phyloP scores from a whole-genome alignment of 83 land plant species.

The Thuja plicata region DNA sequence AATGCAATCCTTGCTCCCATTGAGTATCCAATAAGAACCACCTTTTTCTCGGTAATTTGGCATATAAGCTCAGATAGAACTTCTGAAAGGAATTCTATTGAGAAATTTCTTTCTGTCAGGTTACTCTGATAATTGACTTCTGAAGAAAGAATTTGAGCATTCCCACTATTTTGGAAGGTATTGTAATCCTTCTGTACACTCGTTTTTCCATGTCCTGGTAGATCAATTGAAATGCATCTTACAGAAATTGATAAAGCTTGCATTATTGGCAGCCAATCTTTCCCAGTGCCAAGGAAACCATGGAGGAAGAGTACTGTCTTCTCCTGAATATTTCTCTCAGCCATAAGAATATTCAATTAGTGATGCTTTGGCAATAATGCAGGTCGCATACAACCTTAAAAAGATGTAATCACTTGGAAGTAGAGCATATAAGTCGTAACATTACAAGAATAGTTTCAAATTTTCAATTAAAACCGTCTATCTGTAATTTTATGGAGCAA shows the following conservation, averaged over 20 bases:
- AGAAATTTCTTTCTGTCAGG: constrained; percentile 17
- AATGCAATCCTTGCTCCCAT: constrained; percentile 98
- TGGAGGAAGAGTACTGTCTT: constrained; percentile 71
- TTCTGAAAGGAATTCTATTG: constrained; percentile 62
- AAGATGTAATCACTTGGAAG: not conserved
- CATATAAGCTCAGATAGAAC: constrained; percentile 44
- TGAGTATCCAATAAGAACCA: constrained; percentile 86
- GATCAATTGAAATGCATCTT: constrained; percentile 82
- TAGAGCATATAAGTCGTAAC: not conserved
- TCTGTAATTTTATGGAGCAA: not conserved
- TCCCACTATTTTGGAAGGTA: constrained; percentile 9
- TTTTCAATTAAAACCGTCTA: not conserved
- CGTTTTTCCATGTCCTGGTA: constrained; percentile 93
- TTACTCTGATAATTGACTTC: constrained; percentile 6
- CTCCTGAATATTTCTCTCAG: constrained; percentile 35
- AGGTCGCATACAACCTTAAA: not conserved
- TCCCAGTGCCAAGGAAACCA: constrained; percentile 83
- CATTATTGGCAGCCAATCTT: constrained; percentile 89
- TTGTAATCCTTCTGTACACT: constrained; percentile 10
- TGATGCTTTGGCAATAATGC: not conserved
- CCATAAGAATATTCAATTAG: constrained; percentile 2
- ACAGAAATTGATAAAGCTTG: constrained; percentile 61
- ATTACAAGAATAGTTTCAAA: not conserved
- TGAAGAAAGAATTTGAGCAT: constrained; percentile 5
- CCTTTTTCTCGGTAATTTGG: constrained; percentile 37